Percentiles rank a stretch among this genome's conserved stretches.
These are phyloP conservation scores for carrot (Daucus carota) DNA, from an alignment of 129 eudicot genomes.

Conservation along the genomic window DH1_v3.0 NC_030381.2:28248001-28248500, in stretches of 20 bases:
- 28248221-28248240: conserved; percentile 51
- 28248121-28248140: not conserved
- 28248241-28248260: conserved; percentile 40
- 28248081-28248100: not conserved
- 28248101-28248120: conserved; percentile 15
- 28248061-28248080: conserved; percentile 8
- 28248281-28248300: conserved; percentile 42
- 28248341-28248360: conserved; percentile 40
- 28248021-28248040: conserved; percentile 18
- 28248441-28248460: conserved; percentile 21
- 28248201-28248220: conserved; percentile 45
- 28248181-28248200: conserved; percentile 10
- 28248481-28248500: not conserved
- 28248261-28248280: conserved; percentile 41
- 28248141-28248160: conserved; percentile 3
- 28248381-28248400: conserved; percentile 2
- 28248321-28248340: conserved; percentile 30
- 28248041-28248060: conserved; percentile 19
- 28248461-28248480: conserved; percentile 2
- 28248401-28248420: conserved; percentile 33
- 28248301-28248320: conserved; percentile 17
- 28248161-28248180: conserved; percentile 24
- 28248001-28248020: not conserved
- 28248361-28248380: conserved; percentile 1
- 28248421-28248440: conserved; percentile 34